Evolutionary conservation across 257 asterid genomes (phyloP).

Genomic region (Plectranthus barbatus): DNA sequence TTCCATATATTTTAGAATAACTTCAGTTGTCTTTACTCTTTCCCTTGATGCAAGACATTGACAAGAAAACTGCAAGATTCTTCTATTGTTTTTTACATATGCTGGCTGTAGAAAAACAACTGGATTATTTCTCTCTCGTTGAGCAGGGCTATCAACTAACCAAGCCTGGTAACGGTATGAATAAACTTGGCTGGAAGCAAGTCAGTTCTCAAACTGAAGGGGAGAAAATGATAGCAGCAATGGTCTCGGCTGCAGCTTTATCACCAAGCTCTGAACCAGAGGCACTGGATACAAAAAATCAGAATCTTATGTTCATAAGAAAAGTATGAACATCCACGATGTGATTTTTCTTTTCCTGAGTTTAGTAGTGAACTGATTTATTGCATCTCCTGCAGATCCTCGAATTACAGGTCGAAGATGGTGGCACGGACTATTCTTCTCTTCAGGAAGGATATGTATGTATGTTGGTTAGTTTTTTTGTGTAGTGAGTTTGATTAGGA

Average conservation of each 20-base stretch:
- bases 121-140: slow-evolving; percentile 3
- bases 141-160: slow-evolving; percentile 74
- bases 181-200: slow-evolving; percentile 69
- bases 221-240: slow-evolving; percentile 64
- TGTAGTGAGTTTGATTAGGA: background rate
- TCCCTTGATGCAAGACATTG: too few relatives aligned
- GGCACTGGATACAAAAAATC: slow-evolving; percentile 25
- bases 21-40: background rate
- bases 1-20: background rate
- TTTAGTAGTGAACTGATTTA: background rate
- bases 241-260: slow-evolving; percentile 58
- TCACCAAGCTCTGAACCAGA: slow-evolving; percentile 24
- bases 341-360: background rate
- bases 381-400: slow-evolving; percentile 28
- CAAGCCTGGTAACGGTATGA: slow-evolving; percentile 52
- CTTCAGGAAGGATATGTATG: slow-evolving; percentile 81
- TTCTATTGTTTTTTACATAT: background rate
- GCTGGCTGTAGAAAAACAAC: background rate
- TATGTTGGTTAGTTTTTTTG: background rate
- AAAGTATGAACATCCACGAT: slow-evolving; percentile 31
- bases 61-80: background rate
- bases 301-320: slow-evolving; percentile 48
- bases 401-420: slow-evolving; percentile 37
- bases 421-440: slow-evolving; percentile 52
- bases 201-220: slow-evolving; percentile 49